A percentile compares a stretch with the other conserved stretches of the same genome.
These are phyloP conservation scores for Microcos paniculata DNA, from an alignment of 345 rosid species.

Conservation along the genomic window DNA sequence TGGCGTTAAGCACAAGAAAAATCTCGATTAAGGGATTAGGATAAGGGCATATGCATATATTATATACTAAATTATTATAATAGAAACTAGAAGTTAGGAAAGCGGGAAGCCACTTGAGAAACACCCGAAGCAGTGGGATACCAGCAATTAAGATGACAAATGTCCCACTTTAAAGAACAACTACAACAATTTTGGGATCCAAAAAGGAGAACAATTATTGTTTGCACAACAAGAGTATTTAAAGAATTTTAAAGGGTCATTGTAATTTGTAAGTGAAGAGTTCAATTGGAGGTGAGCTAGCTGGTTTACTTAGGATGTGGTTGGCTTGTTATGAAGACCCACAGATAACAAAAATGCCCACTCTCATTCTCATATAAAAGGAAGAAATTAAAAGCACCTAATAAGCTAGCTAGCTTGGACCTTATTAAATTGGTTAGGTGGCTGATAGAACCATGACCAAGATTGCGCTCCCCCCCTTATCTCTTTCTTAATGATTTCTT, in stretches of 20 bases:
- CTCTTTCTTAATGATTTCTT: background rate
- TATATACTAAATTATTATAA: too few species aligned
- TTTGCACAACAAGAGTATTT: background rate
- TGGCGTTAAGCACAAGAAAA: background rate
- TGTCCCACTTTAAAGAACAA: background rate
- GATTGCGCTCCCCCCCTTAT: background rate
- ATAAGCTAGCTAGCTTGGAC: background rate
- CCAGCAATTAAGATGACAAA: background rate
- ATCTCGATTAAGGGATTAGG: background rate
- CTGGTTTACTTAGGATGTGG: background rate
- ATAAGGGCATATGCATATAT: background rate
- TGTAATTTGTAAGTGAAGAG: background rate
- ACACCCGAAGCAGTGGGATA: background rate
- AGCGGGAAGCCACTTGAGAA: background rate
- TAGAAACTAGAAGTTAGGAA: too few species aligned
- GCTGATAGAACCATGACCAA: background rate
- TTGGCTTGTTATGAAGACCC: conserved; percentile 5
- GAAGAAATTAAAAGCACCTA: background rate
- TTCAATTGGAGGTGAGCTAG: background rate
- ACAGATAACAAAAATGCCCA: background rate
- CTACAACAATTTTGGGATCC: too few species aligned
- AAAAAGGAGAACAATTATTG: background rate
- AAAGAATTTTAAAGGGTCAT: background rate
- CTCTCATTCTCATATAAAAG: background rate
- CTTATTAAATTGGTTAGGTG: background rate